A percentile compares a stretch with the other conserved stretches of the same genome.
Conservation (phyloP, 192 early-diverging fungal genomes). For the Chytriomyces sp. region DNA sequence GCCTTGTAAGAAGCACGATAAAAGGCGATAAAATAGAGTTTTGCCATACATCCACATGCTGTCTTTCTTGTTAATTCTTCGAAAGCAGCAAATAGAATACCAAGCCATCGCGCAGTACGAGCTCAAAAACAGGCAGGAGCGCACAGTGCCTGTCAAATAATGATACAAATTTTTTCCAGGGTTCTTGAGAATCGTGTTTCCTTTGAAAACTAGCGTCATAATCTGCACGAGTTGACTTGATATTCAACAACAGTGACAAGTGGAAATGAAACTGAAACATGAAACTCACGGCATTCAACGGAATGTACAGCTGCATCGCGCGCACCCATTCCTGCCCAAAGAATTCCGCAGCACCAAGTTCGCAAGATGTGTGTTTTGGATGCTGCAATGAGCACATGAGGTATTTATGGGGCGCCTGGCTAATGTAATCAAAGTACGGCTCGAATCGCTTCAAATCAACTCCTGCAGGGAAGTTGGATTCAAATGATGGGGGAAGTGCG, state of each 20-base stretch:
- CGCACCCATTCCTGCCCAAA: slow-evolving; percentile 41
- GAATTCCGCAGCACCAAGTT: slow-evolving; percentile 22
- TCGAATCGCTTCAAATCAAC: slow-evolving; percentile 30
- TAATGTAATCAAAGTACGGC: slow-evolving; percentile 37
- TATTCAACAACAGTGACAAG: not conserved
- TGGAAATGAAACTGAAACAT: too few relatives aligned
- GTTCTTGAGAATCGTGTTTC: slow-evolving; percentile 37
- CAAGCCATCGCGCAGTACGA: slow-evolving; percentile 49
- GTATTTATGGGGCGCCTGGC: slow-evolving; percentile 39
- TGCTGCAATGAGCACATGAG: slow-evolving; percentile 51
- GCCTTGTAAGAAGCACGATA: not conserved
- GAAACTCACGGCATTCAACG: slow-evolving; percentile 38
- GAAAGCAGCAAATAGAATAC: slow-evolving; percentile 42
- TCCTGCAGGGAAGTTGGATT: slow-evolving; percentile 25
- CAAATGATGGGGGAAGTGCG: slow-evolving; percentile 29
- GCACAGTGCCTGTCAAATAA: slow-evolving; percentile 26
- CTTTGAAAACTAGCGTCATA: slow-evolving; percentile 47
- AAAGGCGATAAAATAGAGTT: not conserved
- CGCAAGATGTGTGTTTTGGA: slow-evolving; percentile 32
- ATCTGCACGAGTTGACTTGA: slow-evolving; percentile 23
- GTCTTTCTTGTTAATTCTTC: slow-evolving; percentile 22
- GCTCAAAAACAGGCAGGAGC: slow-evolving; percentile 45
- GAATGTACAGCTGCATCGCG: slow-evolving; percentile 44
- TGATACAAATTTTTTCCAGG: slow-evolving; percentile 30
- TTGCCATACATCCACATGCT: slow-evolving; percentile 26